Conservation (phyloP, 306 rosid genomes). For the Ceratonia siliqua region DNA sequence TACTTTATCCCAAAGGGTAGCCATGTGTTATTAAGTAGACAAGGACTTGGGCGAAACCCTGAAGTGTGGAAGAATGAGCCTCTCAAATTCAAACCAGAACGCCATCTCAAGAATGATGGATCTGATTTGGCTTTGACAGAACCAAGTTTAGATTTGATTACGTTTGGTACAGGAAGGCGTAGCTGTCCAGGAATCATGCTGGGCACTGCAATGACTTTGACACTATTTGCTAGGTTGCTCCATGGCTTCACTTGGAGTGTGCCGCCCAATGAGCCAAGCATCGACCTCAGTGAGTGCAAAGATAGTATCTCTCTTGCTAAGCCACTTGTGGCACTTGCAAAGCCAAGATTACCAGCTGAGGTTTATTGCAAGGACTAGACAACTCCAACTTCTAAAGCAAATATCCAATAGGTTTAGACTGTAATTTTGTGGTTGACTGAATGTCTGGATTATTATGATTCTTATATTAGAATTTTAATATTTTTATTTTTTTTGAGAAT, state of each 20-base stretch:
- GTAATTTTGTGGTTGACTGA: no score
- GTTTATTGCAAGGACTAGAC: neutral
- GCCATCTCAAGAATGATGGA: slow-evolving; percentile 17
- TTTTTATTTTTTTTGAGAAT: no score
- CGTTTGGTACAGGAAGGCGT: slow-evolving; percentile 29
- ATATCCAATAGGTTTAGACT: no score
- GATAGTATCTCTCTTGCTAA: neutral
- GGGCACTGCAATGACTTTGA: slow-evolving; percentile 12
- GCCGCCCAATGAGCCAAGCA: neutral
- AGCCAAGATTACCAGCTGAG: neutral
- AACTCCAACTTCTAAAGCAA: no score
- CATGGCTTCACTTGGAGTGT: slow-evolving; percentile 33
- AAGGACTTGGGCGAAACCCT: slow-evolving; percentile 31
- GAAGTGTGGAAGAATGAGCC: slow-evolving; percentile 42
- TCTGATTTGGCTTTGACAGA: slow-evolving; percentile 14
- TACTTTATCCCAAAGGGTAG: slow-evolving; percentile 54
- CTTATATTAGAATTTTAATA: no score
- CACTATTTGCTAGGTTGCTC: slow-evolving; percentile 17
- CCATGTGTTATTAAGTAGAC: slow-evolving; percentile 37
- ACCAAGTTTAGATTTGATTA: slow-evolving; percentile 19
- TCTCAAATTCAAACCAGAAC: slow-evolving; percentile 37
- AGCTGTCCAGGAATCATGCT: slow-evolving; percentile 18
- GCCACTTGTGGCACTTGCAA: slow-evolving; percentile 13
- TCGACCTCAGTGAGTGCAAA: slow-evolving; percentile 8
- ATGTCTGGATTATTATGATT: no score